These are phyloP conservation scores for Echeveria elegans DNA, from an alignment of 164 flowering plant species.

Conservation along the genomic window DNA sequence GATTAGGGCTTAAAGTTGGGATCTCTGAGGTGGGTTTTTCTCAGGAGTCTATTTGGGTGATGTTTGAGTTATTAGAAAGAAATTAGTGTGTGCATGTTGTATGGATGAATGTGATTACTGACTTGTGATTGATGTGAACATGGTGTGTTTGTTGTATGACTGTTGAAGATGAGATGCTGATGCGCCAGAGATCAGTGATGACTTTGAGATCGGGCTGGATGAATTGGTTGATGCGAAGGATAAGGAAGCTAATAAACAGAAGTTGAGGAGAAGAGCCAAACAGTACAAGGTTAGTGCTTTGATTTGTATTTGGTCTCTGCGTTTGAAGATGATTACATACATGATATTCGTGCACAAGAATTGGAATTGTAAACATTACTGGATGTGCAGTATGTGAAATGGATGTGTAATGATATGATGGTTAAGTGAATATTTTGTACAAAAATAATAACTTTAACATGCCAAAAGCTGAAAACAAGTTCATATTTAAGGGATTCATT, in stretches of 20 bases:
- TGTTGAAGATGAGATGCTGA: constrained; percentile 80
- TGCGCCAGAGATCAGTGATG: constrained; percentile 85
- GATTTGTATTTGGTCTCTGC: neutral
- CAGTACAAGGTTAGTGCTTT: constrained; percentile 61
- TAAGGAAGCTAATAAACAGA: constrained; percentile 77
- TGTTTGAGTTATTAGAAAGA: neutral
- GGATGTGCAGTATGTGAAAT: neutral
- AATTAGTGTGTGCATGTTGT: neutral
- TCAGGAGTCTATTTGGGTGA: neutral
- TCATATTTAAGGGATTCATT: too few species aligned
- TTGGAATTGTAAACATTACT: neutral
- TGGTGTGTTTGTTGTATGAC: constrained; percentile 39
- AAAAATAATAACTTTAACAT: too few species aligned
- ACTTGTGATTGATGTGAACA: neutral
- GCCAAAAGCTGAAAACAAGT: too few species aligned
- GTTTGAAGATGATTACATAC: neutral
- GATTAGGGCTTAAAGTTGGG: neutral
- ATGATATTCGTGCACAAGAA: too few species aligned
- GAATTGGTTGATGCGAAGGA: constrained; percentile 87
- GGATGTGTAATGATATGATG: neutral
- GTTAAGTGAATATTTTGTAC: too few species aligned
- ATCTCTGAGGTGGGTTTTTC: neutral
- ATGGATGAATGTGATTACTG: neutral
- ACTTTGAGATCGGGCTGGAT: constrained; percentile 84
- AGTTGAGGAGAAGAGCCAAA: constrained; percentile 59